Evolutionary conservation across 2,329 filamentous ascomycete genomes (phyloP), one percentile per base, ranked within the genome.

Genomic region (Plectosphaerella cucumerina): DNA sequence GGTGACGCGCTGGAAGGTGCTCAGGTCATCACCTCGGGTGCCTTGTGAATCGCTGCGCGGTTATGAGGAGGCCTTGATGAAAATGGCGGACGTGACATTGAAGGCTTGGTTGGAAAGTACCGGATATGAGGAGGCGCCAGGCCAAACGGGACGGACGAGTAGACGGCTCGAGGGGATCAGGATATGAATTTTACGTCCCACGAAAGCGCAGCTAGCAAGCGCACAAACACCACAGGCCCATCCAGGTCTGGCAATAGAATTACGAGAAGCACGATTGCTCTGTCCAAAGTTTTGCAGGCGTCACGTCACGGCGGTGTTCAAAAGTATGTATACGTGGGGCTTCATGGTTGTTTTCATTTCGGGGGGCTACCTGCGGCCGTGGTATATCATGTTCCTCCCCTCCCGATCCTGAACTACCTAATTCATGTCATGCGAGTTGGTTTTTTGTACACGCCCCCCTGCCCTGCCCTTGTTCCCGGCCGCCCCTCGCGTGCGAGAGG

Each of bases 1-100:
- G 90, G 90, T 2, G 84, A 86, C 59, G 76, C 80, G 2, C 83
- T 82, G 61, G 79, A 85, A 66, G 83, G 82, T 6, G 78, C 79
- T 14, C 81, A 85, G 70, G 77, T 75, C 5, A 81, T 85, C 10
- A 48, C 48, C 12, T 35, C 45, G 14, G 47, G 34, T 11, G 34
- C n/a, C 12, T 48, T 48, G 47, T 48, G 37, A 48, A 43, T 43
- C 23, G 21, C 37, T 21, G 47, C 21, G 22, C 41, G 22, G n/a
- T 15, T 48, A 12, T 48, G 31, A 33, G 21, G 45, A 11, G 18
- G 17, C 15, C 35, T n/a, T 15, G 34, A 37, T 14, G 23, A 9
- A 26, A 26, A 26, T 26, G 23, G 12, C 26, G 8, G 31, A 18
- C n/a, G 23, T 14, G 15, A 21, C 26, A 35, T 3, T 12, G 44